These are phyloP conservation scores for Talaromyces sp. DNA, from an alignment of 2,329 filamentous ascomycete genomes.

Conservation along the genomic window DNA sequence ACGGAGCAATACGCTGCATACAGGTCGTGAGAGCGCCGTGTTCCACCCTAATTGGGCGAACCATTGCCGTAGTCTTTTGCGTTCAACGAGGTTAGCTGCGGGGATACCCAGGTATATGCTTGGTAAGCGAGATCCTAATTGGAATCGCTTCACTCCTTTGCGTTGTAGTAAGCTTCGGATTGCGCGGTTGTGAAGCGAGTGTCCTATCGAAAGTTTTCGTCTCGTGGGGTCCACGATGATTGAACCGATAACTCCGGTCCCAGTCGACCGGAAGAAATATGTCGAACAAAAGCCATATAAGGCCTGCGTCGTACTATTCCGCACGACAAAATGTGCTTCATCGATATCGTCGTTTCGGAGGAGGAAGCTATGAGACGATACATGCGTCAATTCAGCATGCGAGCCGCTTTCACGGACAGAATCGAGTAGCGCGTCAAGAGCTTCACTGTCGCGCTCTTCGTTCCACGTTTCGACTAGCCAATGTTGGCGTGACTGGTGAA, in stretches of 20 bases:
- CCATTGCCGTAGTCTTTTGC: slow-evolving; percentile 67
- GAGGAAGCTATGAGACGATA: slow-evolving; percentile 72
- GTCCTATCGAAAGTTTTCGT: slow-evolving; percentile 83
- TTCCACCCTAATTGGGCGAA: slow-evolving; percentile 92
- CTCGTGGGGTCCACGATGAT: slow-evolving; percentile 87
- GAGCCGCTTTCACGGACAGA: slow-evolving; percentile 60
- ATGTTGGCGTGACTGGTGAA: slow-evolving; percentile 83
- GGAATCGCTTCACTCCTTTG: slow-evolving; percentile 71
- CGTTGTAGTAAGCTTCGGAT: slow-evolving; percentile 71
- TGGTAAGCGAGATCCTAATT: slow-evolving; percentile 76
- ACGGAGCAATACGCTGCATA: slow-evolving; percentile 70
- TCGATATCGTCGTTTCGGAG: slow-evolving; percentile 67
- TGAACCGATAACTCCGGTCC: slow-evolving; percentile 73
- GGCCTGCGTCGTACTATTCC: slow-evolving; percentile 87
- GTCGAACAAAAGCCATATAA: slow-evolving; percentile 91
- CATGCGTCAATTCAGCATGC: slow-evolving; percentile 64
- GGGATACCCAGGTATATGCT: slow-evolving; percentile 86
- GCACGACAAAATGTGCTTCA: slow-evolving; percentile 85
- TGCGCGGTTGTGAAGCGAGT: slow-evolving; percentile 82
- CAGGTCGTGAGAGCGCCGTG: slow-evolving; percentile 58
- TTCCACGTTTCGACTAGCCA: slow-evolving; percentile 93
- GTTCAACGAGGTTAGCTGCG: slow-evolving; percentile 58
- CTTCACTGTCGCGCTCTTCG: slow-evolving; percentile 69
- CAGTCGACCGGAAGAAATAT: slow-evolving; percentile 69
- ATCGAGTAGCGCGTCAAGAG: slow-evolving; percentile 71